Base-by-base conservation (phyloP, 225 moss, liverwort and hornwort species). In the Bryum argenteum region DNA sequence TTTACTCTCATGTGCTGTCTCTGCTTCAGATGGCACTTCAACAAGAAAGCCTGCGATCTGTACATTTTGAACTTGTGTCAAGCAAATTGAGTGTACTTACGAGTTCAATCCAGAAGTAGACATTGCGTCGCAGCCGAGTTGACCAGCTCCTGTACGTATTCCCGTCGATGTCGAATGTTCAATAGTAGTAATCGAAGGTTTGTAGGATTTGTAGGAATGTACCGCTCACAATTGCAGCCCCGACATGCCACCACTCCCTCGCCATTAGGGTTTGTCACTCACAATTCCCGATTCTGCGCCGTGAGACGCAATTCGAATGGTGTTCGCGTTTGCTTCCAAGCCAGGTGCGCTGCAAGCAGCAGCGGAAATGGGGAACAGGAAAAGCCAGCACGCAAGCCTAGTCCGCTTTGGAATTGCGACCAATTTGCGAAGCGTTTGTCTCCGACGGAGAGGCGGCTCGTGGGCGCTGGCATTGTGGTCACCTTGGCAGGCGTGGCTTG, bases 401-500 rank as follows among this genome's bases (percentile, higher is more conserved):
- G 63, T 15, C 33, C 19, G 64, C 74, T 80, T 65, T 67, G 48
- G 17, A 69, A 89, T 54, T 15, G 81, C n/a, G 65, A 68, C 56
- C 53, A 74, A 38, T 47, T 72, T 47, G 72, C 73, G 23, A 56
- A 75, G 11, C 19, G 67, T 8, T 75, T 84, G 58, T 57, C 63
- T 3, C 74, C 89, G 4, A 8, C 41, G 66, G 69, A 85, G 54
- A 68, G 81, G 44, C 76, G 57, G 71, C 39, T 83, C 63, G 71
- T 65, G 42, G 78, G 72, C 23, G 58, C 70, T 4, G 80, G 72
- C 13, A 72, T 87, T n/a, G 78, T 91, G 22, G 77, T 58, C 28
- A 2, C 63, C 24, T 65, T 91, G 56, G 85, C 87, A 5, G 74
- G 28, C 43, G 67, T 87, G 51, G 76, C 83, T 23, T 91, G 91